Conservation (phyloP, 129 eudicot species). For the Pulicaria dysenterica region DNA sequence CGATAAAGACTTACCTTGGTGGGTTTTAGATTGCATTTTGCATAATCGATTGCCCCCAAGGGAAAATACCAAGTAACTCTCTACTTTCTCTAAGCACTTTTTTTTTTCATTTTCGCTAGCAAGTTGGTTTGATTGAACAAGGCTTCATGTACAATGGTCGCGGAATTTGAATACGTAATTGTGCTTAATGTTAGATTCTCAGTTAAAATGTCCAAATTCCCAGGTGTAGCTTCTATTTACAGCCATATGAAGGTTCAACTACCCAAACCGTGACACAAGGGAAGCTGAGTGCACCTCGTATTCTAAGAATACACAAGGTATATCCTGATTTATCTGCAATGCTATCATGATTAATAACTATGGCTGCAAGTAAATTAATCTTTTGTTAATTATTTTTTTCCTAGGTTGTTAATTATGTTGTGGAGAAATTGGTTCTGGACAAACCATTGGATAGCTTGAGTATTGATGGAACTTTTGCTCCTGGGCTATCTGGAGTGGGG, state of each 20-base stretch:
- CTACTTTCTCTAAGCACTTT: not conserved
- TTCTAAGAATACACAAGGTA: slow-evolving; percentile 93
- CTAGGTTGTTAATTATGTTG: slow-evolving; percentile 93
- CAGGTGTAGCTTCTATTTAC: slow-evolving; percentile 96
- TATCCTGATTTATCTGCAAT: not conserved
- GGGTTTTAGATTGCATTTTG: slow-evolving; percentile 88
- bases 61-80: slow-evolving; percentile 93
- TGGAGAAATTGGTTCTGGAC: slow-evolving; percentile 97
- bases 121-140: not conserved
- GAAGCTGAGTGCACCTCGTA: slow-evolving; percentile 97
- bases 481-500: slow-evolving; percentile 64
- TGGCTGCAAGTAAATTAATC: slow-evolving; percentile 8
- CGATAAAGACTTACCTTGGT: slow-evolving; percentile 92
- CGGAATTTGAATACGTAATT: no score
- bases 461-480: slow-evolving; percentile 61
- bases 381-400: slow-evolving; percentile 18
- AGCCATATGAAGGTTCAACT: slow-evolving; percentile 91
- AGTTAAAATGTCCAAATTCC: slow-evolving; percentile 5
- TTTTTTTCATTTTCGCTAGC: not conserved
- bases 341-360: not conserved
- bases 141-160: no score
- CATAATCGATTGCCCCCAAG: slow-evolving; percentile 94
- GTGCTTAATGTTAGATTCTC: no score
- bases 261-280: slow-evolving; percentile 91
- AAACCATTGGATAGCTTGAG: slow-evolving; percentile 70